Evolutionary conservation across 2,329 filamentous ascomycete species (phyloP), one percentile per base, ranked within the genome.

Genomic region (Colletotrichum sublineola): DNA sequence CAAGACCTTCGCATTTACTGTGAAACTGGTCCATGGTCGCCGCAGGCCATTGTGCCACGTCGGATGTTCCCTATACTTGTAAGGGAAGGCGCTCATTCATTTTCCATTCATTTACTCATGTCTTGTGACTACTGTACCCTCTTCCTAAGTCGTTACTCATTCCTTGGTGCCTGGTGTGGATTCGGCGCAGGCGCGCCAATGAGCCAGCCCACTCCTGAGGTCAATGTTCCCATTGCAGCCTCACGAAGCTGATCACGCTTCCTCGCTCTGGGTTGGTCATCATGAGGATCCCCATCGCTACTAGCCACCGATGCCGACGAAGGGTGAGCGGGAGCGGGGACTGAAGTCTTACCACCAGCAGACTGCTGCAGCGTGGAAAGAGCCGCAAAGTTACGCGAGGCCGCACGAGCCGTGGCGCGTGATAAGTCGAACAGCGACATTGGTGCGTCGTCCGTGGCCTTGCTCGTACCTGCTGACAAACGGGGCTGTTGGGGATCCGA

Each of bases 171-270:
- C 61, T 78, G 79, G 58, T 78, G 77, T 14, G 76, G 75, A 29
- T 83, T 83, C 71, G 85, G 86, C 29, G 84, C 83, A 74, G 85
- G 86, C 3, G 90, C 91, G 8, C 89, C 89, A 71, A 93, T 87
- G 58, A 93, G 79, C 91, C 91, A 93, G 0, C 91, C 90, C 33
- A 93, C 88, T 24, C 91, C 89, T 55, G 89, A 90, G 3, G 91
- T 91, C 58, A 93, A 79, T 1, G 90, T 91, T n/a, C 89, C 90
- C 67, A 91, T 89, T 11, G 91, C 91, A 46, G 87, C 91, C 72
- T 92, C 90, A 74, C 89, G 85, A 52, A 93, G 77, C 80, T 92
- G 91, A 79, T 96, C 94, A 76, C 94, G 87, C 84, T 92, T 95
- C 76, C 93, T 87, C 48, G 89, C 85, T 68, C 82, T 85, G 71